Evolutionary conservation across 345 rosid genomes (phyloP), one percentile per base, ranked within the genome.

Genomic region (Trapa incisa): DNA sequence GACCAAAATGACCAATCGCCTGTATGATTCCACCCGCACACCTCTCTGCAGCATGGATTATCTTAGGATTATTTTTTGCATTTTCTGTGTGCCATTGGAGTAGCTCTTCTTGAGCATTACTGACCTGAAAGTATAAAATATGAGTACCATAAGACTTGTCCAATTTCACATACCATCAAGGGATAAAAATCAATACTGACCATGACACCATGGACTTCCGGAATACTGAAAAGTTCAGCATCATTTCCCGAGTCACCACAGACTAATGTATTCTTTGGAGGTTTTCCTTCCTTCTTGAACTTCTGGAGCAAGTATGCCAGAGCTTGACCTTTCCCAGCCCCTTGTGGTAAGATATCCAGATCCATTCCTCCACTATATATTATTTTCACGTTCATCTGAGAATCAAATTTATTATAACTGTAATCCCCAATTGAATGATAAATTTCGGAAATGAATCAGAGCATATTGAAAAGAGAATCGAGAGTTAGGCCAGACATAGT

Each of bases 231-330:
- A 5, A 94, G 85, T 63, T 94, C 99, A 14, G 99, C 97, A 77
- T 94, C 99, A 73, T 94, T 94, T 69, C 99, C 99, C 42, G 99
- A 94, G 80, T 94, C 99, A 16, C 99, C 99, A 75, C 99, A 94
- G 57, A 75, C 97, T 78, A 94, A 93, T 63, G 97, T 94, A 70
- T 83, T 89, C 35, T 37, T 52, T 60, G 99, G 99, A 61, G 80
- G 79, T 70, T 83, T 86, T 73, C 93, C 85, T 74, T 82, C 91
- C 61, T 74, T 61, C 78, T 84, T 86, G 32, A 94, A 85, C 79
- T 94, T 89, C 78, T 80, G 77, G 13, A 82, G 86, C 74, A 94
- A 81, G 79, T 89, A 94, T 0, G 96, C 93, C 68, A 91, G 96
- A 57, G 97, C 99, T 80, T 91, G 96, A 70, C 99, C 99, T 84